Evolutionary conservation across 257 asterid species (phyloP), one percentile per base, ranked within the genome.

Genomic region (Echium plantagineum): DNA sequence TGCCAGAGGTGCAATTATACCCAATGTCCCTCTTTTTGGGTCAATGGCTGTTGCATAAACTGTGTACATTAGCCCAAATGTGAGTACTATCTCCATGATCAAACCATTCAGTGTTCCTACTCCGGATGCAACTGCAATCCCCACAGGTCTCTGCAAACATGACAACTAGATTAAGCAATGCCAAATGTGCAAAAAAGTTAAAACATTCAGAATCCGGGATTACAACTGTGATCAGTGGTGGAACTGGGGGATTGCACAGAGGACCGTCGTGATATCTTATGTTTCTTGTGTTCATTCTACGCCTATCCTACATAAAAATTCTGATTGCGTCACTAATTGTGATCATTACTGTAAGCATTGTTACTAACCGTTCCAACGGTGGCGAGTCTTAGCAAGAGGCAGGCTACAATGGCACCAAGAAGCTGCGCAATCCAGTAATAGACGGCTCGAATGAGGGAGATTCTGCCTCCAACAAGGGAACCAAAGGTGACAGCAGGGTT

Each of bases 401-500:
- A 71, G 38, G 89, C 89, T 7, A 60, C 81, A 38, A 62, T 55
- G 52, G 89, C 75, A 17, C 89, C 89, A 56, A 82, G 79, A 6
- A 82, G 54, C 69, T 82, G 89, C 55, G 89, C 89, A 68, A 82
- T 55, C 67, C 73, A 67, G 78, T 80, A 82, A 21, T 77, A 65
- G 57, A 82, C 54, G 5, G 80, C 86, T 17, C 89, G 84, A 67
- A 82, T 49, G 28, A 80, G 75, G 15, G 82, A 72, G 68, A 80
- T 77, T 63, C 77, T 77, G 9, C 89, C 89, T n/a, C 89, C 86
- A 13, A 79, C 62, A 4, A 82, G 75, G 15, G 78, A 28, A 0
- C 86, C 89, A 60, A 82, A 79, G 1, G 89, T 82, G 65, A 82
- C 89, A 15, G 89, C 85, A 19, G 88, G 89, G 75, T 82, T 82